phyloP scores from a whole-genome alignment of 2,329 filamentous ascomycete species.

The Coniochaeta prunicola region DNA sequence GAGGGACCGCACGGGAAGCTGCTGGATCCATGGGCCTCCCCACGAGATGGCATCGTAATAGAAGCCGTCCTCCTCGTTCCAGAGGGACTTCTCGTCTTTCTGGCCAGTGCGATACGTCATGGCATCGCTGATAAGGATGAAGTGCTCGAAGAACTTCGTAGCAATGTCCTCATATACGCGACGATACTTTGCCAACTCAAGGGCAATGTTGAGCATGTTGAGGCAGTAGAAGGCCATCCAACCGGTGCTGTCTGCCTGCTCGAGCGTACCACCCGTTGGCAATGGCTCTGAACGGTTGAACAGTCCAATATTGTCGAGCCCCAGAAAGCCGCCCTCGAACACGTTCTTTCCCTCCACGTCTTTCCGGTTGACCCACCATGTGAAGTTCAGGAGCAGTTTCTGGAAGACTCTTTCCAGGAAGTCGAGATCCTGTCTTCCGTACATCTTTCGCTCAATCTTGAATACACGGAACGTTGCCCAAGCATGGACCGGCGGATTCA shows the following conservation, averaged over 20 bases:
- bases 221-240: slow-evolving; percentile 99
- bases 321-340: slow-evolving; percentile 93
- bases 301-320: slow-evolving; percentile 92
- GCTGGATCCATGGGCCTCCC: slow-evolving; percentile 88
- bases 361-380: slow-evolving; percentile 99
- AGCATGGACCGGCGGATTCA: slow-evolving; percentile 93
- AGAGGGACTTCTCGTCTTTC: slow-evolving; percentile 74
- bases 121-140: slow-evolving; percentile 94
- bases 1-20: slow-evolving; percentile 84
- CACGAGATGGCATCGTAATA: slow-evolving; percentile 98
- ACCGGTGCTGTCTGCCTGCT: slow-evolving; percentile 94
- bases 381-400: slow-evolving; percentile 92
- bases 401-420: slow-evolving; percentile 96
- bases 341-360: slow-evolving; percentile 93
- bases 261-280: slow-evolving; percentile 85
- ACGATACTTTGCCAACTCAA: slow-evolving; percentile 91
- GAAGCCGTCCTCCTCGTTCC: slow-evolving; percentile 95
- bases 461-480: slow-evolving; percentile 95
- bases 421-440: slow-evolving; percentile 87
- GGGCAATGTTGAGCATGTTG: slow-evolving; percentile 92
- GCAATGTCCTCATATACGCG: slow-evolving; percentile 95
- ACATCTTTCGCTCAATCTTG: slow-evolving; percentile 98
- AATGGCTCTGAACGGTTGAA: slow-evolving; percentile 96
- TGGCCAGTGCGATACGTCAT: slow-evolving; percentile 76
- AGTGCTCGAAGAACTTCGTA: slow-evolving; percentile 98